phyloP scores from a whole-genome alignment of 148 eudicot genomes.

The Rhododendron williamsianum region DNA sequence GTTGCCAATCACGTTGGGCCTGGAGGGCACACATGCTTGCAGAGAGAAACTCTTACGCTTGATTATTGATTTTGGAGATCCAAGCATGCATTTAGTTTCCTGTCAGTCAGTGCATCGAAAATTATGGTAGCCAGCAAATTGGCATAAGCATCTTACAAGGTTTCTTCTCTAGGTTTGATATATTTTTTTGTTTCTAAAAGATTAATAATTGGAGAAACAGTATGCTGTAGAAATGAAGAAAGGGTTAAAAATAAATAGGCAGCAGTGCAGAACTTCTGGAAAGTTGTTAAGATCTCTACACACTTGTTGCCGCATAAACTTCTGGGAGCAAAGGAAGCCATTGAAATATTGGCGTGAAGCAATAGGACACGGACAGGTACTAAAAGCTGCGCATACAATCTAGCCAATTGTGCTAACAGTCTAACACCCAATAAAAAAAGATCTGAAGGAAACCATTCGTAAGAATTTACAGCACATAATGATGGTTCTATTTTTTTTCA shows the following conservation, averaged over 20 bases:
- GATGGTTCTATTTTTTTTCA: background rate
- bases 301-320: background rate
- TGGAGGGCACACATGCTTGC: constrained; percentile 28
- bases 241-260: background rate
- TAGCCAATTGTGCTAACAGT: background rate
- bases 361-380: background rate
- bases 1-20: constrained; percentile 20
- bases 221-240: background rate
- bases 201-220: background rate
- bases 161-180: no score
- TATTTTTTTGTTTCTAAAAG: background rate
- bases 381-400: background rate
- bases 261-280: background rate
- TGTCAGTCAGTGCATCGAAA: constrained; percentile 39
- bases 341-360: background rate
- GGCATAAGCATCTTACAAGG: background rate
- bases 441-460: background rate
- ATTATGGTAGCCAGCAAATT: constrained; percentile 18
- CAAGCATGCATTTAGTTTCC: constrained; percentile 54
- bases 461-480: background rate
- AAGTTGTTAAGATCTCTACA: background rate
- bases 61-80: constrained; percentile 40
- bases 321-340: background rate
- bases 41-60: constrained; percentile 23
- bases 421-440: background rate